phyloP scores from a whole-genome alignment of 1,139 yeast genomes.

The Geotrichum carabidarum region DNA sequence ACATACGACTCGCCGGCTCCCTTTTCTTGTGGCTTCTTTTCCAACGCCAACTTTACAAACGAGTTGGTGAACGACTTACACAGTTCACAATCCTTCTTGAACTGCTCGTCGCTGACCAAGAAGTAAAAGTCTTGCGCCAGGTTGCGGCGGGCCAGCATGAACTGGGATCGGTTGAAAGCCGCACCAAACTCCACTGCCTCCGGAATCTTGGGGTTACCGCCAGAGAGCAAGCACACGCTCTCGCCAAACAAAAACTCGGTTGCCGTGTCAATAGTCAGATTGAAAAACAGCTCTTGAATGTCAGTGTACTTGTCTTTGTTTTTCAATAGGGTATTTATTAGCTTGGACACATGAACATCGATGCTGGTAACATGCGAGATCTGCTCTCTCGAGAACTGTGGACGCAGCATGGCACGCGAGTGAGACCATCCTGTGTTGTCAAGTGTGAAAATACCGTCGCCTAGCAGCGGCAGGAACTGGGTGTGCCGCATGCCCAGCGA shows the following conservation, averaged over 20 bases:
- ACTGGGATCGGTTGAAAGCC: conserved; percentile 44
- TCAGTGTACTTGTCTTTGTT: conserved; percentile 39
- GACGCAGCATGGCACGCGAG: conserved; percentile 50
- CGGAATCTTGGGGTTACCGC: conserved; percentile 26
- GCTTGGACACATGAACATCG: conserved; percentile 44
- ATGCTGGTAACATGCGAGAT: conserved; percentile 45
- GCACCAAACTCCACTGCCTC: conserved; percentile 39
- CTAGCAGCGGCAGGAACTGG: conserved; percentile 43
- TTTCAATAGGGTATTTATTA: conserved; percentile 37
- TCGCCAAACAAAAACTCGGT: conserved; percentile 58
- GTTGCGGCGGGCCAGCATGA: conserved; percentile 40
- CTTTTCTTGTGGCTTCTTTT: conserved; percentile 1
- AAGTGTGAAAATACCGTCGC: conserved; percentile 52
- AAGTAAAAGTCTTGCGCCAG: conserved; percentile 40
- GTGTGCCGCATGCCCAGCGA: conserved; percentile 45
- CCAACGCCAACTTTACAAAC: conserved; percentile 33
- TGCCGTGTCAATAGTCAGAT: conserved; percentile 53
- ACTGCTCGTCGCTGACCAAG: conserved; percentile 37
- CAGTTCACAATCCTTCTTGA: conserved; percentile 30
- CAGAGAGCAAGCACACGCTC: conserved; percentile 43
- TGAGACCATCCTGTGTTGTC: conserved; percentile 52
- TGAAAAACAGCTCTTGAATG: conserved; percentile 47
- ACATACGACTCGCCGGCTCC: conserved; percentile 35
- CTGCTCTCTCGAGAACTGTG: conserved; percentile 50
- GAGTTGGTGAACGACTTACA: conserved; percentile 36